phyloP scores from a whole-genome alignment of 768 basidiomycete genomes.

The Leccinum truebloodii region DNA sequence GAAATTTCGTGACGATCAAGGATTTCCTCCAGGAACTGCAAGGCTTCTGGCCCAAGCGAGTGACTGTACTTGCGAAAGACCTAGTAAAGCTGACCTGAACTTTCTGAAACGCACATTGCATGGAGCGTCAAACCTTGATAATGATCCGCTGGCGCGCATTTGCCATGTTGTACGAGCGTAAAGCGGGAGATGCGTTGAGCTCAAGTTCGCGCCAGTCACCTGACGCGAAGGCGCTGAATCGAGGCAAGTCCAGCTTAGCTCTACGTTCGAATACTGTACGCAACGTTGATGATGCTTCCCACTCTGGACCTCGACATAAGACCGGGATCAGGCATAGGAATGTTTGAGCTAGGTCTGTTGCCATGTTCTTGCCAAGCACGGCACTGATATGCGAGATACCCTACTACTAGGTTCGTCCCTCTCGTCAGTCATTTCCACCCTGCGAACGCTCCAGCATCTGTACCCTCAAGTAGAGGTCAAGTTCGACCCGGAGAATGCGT shows the following conservation, averaged over 20 bases:
- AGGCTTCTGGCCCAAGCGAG: constrained; percentile 77
- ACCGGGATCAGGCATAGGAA: constrained; percentile 74
- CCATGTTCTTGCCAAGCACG: neutral
- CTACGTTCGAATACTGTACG: neutral
- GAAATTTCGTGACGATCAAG: constrained; percentile 74
- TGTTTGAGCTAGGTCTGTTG: constrained; percentile 69
- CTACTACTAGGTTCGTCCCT: constrained; percentile 66
- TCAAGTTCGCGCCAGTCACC: constrained; percentile 2
- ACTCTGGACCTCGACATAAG: constrained; percentile 73
- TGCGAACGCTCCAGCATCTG: constrained; percentile 62
- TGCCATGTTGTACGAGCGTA: constrained; percentile 30
- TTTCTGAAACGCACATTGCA: neutral
- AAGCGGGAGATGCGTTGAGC: neutral
- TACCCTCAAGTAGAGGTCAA: constrained; percentile 86
- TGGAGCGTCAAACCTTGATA: constrained; percentile 39
- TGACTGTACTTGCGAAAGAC: constrained; percentile 89
- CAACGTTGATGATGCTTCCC: constrained; percentile 51
- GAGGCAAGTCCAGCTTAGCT: constrained; percentile 8
- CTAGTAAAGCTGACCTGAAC: constrained; percentile 37
- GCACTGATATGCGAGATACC: constrained; percentile 1
- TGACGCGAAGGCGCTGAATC: constrained; percentile 14
- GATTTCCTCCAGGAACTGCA: constrained; percentile 70
- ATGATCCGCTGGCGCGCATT: constrained; percentile 42
- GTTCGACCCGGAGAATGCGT: constrained; percentile 71
- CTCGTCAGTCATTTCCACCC: constrained; percentile 72